phyloP scores from a whole-genome alignment of 768 basidiomycete species.

The Mycena metata region DNA sequence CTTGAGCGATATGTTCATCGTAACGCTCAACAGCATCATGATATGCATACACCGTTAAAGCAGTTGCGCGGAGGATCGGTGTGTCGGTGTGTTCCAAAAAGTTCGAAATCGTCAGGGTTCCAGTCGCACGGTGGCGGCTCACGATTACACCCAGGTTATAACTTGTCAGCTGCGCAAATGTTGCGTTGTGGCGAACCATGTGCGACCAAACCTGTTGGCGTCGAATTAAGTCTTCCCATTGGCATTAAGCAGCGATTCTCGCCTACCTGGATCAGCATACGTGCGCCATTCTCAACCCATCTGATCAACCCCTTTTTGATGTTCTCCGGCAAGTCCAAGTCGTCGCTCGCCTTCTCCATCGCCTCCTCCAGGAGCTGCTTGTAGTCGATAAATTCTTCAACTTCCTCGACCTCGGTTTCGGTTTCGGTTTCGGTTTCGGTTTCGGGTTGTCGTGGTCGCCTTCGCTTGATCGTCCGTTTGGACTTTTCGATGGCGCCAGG shows the following conservation, averaged over 20 bases:
- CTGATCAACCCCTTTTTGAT: background rate
- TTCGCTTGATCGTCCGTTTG: background rate
- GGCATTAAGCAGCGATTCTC: background rate
- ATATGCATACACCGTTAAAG: conserved; percentile 27
- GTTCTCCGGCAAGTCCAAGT: conserved; percentile 1
- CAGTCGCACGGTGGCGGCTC: conserved; percentile 4
- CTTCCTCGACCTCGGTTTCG: background rate
- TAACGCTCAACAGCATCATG: conserved; percentile 19
- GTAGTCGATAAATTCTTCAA: background rate
- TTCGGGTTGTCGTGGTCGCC: too few relatives aligned
- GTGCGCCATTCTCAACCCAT: too few relatives aligned
- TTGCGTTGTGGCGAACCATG: conserved; percentile 23
- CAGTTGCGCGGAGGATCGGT: conserved; percentile 22
- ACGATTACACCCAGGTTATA: conserved; percentile 27
- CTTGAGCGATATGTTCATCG: background rate
- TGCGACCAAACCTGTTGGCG: conserved; percentile 22
- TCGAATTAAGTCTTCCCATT: too few relatives aligned
- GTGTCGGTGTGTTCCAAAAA: conserved; percentile 19
- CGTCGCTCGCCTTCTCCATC: background rate
- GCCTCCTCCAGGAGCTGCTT: background rate
- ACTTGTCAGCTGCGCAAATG: conserved; percentile 22
- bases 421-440: too few relatives aligned
- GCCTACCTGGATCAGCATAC: conserved; percentile 7
- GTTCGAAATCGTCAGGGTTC: conserved; percentile 1
- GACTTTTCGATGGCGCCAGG: background rate